phyloP scores from a whole-genome alignment of 306 rosid species.

The Vachellia collinsii region DNA sequence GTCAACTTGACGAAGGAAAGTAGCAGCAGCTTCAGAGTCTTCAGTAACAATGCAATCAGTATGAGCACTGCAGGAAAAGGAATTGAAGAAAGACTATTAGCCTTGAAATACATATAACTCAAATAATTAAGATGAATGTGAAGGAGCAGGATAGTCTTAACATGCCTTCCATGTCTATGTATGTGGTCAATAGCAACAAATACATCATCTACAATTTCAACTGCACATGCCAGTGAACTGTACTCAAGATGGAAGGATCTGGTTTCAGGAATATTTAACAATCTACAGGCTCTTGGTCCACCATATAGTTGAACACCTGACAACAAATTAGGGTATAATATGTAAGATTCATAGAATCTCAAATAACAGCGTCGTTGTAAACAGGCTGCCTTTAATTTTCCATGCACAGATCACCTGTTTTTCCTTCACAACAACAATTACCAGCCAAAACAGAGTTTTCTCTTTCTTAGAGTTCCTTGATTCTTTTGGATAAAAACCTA shows the following conservation, averaged over 20 bases:
- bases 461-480: slow-evolving; percentile 2
- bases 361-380: background rate
- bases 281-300: slow-evolving; percentile 72
- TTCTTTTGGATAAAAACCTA: slow-evolving; percentile 16
- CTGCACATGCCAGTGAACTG: slow-evolving; percentile 74
- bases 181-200: slow-evolving; percentile 80
- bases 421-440: background rate
- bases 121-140: slow-evolving; percentile 8
- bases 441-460: background rate
- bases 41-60: slow-evolving; percentile 82
- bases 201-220: slow-evolving; percentile 85
- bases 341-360: slow-evolving; percentile 4
- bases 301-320: slow-evolving; percentile 80
- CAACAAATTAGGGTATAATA: slow-evolving; percentile 21
- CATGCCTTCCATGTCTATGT: slow-evolving; percentile 73
- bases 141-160: background rate
- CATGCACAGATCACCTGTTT: background rate
- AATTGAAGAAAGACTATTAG: slow-evolving; percentile 18
- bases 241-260: slow-evolving; percentile 71
- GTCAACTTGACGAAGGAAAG: slow-evolving; percentile 70
- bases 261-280: slow-evolving; percentile 57
- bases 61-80: slow-evolving; percentile 62
- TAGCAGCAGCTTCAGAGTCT: slow-evolving; percentile 68
- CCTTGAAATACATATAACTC: background rate
- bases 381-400: background rate